Evolutionary conservation across 176 grass and related monocot species (phyloP), one percentile per base, ranked within the genome.

Genomic region (Cenchrus americanus): DNA sequence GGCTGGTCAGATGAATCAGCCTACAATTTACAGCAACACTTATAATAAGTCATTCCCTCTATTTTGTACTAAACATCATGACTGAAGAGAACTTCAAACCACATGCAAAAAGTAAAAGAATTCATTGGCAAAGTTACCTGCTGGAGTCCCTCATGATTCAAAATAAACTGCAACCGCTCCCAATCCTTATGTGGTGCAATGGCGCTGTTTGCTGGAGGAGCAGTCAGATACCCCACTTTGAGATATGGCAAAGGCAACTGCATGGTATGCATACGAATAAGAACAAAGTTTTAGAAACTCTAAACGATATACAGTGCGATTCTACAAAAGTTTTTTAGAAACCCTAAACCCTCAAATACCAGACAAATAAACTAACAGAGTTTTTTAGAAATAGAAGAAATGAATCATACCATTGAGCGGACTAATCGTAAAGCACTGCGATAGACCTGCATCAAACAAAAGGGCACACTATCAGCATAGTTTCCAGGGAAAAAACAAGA

Each of bases 191-290:
- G 96, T 83, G 96, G 91, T 82, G 96, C 87, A 78, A 96, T 86
- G 77, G 82, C 71, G 13, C 75, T 89, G 64, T 91, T 85, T 81
- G 89, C 86, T 79, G 96, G 91, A 66, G 93, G 88, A 68, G 96
- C 91, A 77, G 89, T 91, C 59, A 96, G 89, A 72, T 99, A 96
- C 48, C 96, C 96, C 34, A 94, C 96, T 89, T 99, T 99, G 71
- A 99, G 83, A 82, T 99, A 94, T 55, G 96, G 96, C 78, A 99
- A 86, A 87, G 96, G 96, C 59, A 99, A 87, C 96, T 99, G 88
- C 85, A 86, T 67, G 60, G 4, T 62, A 64, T 54, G 75, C 10
- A 26, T 75, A 30, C 14, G 3, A 79, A 79, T 15, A 59, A 83
- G 67, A 72, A 17, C 59, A 74, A 43, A 5, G 2, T 58, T 69